Evolutionary conservation across 2,329 filamentous ascomycete species (phyloP).

Genomic region (Pleomassaria siparia): DNA sequence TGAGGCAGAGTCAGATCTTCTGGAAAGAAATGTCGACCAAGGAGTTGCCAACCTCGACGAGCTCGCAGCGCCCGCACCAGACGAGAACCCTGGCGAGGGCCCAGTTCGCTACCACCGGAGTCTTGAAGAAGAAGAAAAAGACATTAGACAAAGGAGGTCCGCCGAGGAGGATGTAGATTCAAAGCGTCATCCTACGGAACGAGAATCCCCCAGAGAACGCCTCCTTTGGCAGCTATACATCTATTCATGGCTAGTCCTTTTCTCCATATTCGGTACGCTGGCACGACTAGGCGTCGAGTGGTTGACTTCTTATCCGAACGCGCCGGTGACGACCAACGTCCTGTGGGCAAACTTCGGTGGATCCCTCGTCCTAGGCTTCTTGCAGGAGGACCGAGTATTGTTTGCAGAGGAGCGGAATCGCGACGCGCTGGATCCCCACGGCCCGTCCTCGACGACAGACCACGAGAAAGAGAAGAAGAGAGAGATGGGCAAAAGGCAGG

Average conservation of each 20-base stretch:
- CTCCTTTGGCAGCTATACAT: too few species aligned
- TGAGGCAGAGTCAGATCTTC: too few species aligned
- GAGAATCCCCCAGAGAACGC: too few species aligned
- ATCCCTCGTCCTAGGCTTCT: background rate
- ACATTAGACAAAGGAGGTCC: too few species aligned
- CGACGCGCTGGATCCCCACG: background rate
- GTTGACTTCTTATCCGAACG: background rate
- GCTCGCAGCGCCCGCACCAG: conserved; percentile 42
- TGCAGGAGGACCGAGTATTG: background rate
- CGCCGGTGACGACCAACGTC: background rate
- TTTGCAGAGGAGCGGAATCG: background rate
- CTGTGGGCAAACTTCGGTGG: background rate
- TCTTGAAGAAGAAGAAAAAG: conserved; percentile 4
- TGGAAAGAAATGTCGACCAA: too few species aligned
- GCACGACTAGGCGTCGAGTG: background rate
- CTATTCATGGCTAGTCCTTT: background rate
- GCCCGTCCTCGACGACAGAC: background rate
- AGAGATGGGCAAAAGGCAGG: background rate
- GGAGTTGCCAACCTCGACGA: conserved; percentile 20
- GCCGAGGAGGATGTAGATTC: too few species aligned
- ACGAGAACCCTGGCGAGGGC: conserved; percentile 47
- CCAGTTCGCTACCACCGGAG: conserved; percentile 24
- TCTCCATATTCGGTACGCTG: background rate
- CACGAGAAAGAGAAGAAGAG: background rate
- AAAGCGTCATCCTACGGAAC: too few species aligned